Evolutionary conservation across 495 filamentous ascomycete species (phyloP).

Genomic region (Aspergillus asperescens): DNA sequence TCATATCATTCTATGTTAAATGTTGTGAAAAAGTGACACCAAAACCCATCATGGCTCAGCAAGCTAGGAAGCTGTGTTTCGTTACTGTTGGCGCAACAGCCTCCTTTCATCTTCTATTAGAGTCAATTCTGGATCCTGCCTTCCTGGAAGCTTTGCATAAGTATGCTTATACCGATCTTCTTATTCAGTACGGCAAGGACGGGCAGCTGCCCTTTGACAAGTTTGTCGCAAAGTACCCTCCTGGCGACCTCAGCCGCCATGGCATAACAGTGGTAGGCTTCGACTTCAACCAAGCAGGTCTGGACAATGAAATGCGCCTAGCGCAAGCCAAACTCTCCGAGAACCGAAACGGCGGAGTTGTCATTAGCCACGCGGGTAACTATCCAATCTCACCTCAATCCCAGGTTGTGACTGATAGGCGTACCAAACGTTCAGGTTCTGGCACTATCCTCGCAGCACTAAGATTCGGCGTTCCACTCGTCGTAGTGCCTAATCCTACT

Average conservation of each 20-base stretch:
- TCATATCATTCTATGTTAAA: not conserved
- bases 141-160: constrained; percentile 55
- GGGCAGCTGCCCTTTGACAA: constrained; percentile 42
- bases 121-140: constrained; percentile 52
- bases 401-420: not conserved
- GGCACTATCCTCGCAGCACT: constrained; percentile 84
- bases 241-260: constrained; percentile 19
- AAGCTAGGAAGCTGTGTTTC: constrained; percentile 52
- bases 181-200: constrained; percentile 71
- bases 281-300: constrained; percentile 54
- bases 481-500: constrained; percentile 79
- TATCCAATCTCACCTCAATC: not conserved
- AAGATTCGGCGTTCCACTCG: constrained; percentile 58
- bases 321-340: constrained; percentile 38
- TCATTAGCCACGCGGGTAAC: constrained; percentile 86
- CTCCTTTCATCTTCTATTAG: constrained; percentile 65
- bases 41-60: constrained; percentile 1
- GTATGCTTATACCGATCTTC: constrained; percentile 57
- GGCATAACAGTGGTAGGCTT: constrained; percentile 56
- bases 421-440: constrained; percentile 53
- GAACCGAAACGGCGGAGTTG: constrained; percentile 47
- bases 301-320: constrained; percentile 52
- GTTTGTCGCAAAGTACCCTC: constrained; percentile 20
- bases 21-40: constrained; percentile 3
- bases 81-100: constrained; percentile 92